A percentile compares a stretch with the other conserved stretches of the same genome.
These are phyloP conservation scores for Acanthamoeba divionensis DNA, from an alignment of 208 protist genomes.

Conservation along the genomic window DNA sequence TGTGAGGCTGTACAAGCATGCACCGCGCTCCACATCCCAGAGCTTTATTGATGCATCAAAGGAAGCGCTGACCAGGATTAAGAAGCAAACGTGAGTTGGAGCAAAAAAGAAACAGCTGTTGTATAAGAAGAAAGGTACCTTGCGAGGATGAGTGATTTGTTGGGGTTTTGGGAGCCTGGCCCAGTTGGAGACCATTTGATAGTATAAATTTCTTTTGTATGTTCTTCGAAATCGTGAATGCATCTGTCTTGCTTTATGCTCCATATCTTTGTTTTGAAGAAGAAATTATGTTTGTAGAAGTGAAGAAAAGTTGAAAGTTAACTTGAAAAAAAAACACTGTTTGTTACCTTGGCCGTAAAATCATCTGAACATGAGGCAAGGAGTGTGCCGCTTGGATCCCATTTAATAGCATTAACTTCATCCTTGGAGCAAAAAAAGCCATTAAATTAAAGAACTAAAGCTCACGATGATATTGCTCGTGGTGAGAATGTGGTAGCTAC, in stretches of 20 bases:
- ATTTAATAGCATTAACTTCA: slow-evolving; percentile 88
- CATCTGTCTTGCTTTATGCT: slow-evolving; percentile 59
- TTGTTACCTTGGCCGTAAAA: slow-evolving; percentile 78
- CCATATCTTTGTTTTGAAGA: slow-evolving; percentile 63
- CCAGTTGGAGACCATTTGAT: slow-evolving; percentile 77
- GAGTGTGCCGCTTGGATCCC: slow-evolving; percentile 80
- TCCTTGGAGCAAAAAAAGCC: neutral
- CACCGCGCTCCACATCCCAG: slow-evolving; percentile 74
- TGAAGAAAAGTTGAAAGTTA: neutral
- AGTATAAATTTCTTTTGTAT: slow-evolving; percentile 84
- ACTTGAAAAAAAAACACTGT: neutral
- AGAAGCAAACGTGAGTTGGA: neutral
- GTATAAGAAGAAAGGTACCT: slow-evolving; percentile 28
- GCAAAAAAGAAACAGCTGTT: neutral
- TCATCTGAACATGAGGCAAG: slow-evolving; percentile 90
- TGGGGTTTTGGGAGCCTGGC: slow-evolving; percentile 65
- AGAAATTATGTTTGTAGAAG: neutral
- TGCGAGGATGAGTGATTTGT: slow-evolving; percentile 72
- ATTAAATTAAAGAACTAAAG: neutral
- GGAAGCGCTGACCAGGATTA: slow-evolving; percentile 65
- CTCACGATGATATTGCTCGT: neutral
- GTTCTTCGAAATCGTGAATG: slow-evolving; percentile 69
- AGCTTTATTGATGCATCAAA: slow-evolving; percentile 81
- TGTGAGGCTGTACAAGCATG: slow-evolving; percentile 69
- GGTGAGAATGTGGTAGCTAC: neutral